Conservation (phyloP, 1,284 basidiomycete genomes). For the Ustanciosporium gigantosporum region DNA sequence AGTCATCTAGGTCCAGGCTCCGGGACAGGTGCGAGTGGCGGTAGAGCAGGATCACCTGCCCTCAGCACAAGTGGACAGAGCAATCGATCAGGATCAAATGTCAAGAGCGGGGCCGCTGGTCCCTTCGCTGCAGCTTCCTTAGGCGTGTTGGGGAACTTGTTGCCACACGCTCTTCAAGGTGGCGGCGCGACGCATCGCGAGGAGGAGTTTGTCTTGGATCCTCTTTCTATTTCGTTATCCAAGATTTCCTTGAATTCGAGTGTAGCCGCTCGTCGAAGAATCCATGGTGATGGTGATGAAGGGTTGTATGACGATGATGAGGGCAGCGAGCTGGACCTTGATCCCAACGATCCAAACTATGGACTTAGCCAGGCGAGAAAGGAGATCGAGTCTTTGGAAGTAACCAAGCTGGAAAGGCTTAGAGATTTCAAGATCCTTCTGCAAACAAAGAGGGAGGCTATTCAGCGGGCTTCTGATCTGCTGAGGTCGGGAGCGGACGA, state of each 20-base stretch:
- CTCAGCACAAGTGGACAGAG: slow-evolving; percentile 15
- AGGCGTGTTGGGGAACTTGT: slow-evolving; percentile 24
- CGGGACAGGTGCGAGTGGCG: not conserved
- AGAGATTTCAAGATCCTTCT: slow-evolving; percentile 32
- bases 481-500: slow-evolving; percentile 36
- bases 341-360: slow-evolving; percentile 8
- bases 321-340: slow-evolving; percentile 9
- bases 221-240: slow-evolving; percentile 24
- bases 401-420: slow-evolving; percentile 5
- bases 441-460: slow-evolving; percentile 29
- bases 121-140: not conserved
- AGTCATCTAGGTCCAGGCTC: not conserved
- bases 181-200: not conserved
- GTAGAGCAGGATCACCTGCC: slow-evolving; percentile 14
- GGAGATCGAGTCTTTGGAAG: slow-evolving; percentile 6
- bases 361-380: slow-evolving; percentile 10
- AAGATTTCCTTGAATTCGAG: slow-evolving; percentile 6
- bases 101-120: too few relatives aligned
- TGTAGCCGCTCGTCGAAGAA: slow-evolving; percentile 2
- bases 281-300: not conserved
- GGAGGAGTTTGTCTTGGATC: slow-evolving; percentile 37
- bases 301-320: slow-evolving; percentile 9
- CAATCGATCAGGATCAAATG: slow-evolving; percentile 4
- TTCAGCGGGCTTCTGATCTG: slow-evolving; percentile 34
- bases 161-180: too few relatives aligned